These are phyloP conservation scores for Colletotrichum lupini DNA, from an alignment of 2,329 filamentous ascomycete species.

Conservation along the genomic window DNA sequence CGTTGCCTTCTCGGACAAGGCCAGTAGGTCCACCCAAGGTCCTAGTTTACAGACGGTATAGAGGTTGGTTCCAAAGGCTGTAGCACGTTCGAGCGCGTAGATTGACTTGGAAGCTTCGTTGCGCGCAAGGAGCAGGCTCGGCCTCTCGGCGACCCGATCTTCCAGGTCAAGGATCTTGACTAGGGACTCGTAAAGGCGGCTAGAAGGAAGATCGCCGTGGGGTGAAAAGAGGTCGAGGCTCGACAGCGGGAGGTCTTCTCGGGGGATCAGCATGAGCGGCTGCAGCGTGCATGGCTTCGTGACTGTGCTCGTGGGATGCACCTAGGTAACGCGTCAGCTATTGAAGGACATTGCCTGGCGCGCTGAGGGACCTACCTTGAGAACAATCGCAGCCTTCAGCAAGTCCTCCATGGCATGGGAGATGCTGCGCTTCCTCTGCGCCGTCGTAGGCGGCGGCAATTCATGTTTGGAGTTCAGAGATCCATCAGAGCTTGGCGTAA, in stretches of 20 bases:
- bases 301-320: conserved; percentile 64
- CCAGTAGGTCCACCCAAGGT: conserved; percentile 70
- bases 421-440: conserved; percentile 50
- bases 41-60: conserved; percentile 78
- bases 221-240: conserved; percentile 67
- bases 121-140: conserved; percentile 70
- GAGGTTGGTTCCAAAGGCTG: conserved; percentile 54
- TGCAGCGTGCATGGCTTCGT: conserved; percentile 66
- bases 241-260: conserved; percentile 70
- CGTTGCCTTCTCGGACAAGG: conserved; percentile 62
- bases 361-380: conserved; percentile 55
- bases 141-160: conserved; percentile 64
- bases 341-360: neutral
- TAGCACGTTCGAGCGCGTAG: conserved; percentile 75
- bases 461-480: conserved; percentile 50
- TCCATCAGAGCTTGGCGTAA: conserved; percentile 53
- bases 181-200: conserved; percentile 69
- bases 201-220: conserved; percentile 60
- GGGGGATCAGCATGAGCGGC: conserved; percentile 71
- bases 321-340: conserved; percentile 51
- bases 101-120: conserved; percentile 64
- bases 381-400: conserved; percentile 60
- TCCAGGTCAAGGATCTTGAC: conserved; percentile 73
- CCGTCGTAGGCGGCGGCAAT: conserved; percentile 41
- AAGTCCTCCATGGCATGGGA: conserved; percentile 61